Conservation (phyloP, 805 yeast species). For the Scheffersomyces stipitis region DNA sequence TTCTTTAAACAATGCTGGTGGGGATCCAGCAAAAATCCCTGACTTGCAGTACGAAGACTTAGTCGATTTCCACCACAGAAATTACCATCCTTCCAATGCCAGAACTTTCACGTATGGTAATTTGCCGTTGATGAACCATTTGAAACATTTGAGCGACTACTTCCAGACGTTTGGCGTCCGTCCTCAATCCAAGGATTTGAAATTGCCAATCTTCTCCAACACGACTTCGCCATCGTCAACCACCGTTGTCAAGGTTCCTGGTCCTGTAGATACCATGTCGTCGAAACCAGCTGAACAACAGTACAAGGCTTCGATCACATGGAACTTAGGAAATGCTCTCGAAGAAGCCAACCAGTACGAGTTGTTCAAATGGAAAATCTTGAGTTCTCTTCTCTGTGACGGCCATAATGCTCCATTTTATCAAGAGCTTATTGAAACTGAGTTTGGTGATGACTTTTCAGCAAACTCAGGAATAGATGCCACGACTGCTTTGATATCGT, state of each 20-base stretch:
- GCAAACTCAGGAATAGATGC: constrained; percentile 87
- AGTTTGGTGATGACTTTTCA: constrained; percentile 80
- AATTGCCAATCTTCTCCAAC: constrained; percentile 46
- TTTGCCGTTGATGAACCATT: constrained; percentile 60
- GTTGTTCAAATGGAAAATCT: constrained; percentile 67
- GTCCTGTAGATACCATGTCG: constrained; percentile 69
- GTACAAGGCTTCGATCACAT: constrained; percentile 77
- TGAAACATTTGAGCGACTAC: constrained; percentile 53
- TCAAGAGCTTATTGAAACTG: constrained; percentile 81
- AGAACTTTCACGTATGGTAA: constrained; percentile 86
- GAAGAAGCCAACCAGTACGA: constrained; percentile 55
- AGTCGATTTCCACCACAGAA: constrained; percentile 66
- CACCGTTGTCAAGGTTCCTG: constrained; percentile 39
- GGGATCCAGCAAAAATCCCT: constrained; percentile 84
- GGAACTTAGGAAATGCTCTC: constrained; percentile 77
- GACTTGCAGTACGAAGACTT: constrained; percentile 72
- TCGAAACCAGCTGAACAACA: constrained; percentile 68
- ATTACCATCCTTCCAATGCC: constrained; percentile 91
- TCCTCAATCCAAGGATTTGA: constrained; percentile 23
- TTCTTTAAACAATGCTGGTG: constrained; percentile 85
- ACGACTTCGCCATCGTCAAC: constrained; percentile 26
- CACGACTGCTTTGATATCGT: constrained; percentile 70
- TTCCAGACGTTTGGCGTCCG: constrained; percentile 52
- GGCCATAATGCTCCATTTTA: constrained; percentile 93
- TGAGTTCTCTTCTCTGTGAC: constrained; percentile 72